Conservation (phyloP, 2,329 filamentous ascomycete species). For the Trichoderma sp. region DNA sequence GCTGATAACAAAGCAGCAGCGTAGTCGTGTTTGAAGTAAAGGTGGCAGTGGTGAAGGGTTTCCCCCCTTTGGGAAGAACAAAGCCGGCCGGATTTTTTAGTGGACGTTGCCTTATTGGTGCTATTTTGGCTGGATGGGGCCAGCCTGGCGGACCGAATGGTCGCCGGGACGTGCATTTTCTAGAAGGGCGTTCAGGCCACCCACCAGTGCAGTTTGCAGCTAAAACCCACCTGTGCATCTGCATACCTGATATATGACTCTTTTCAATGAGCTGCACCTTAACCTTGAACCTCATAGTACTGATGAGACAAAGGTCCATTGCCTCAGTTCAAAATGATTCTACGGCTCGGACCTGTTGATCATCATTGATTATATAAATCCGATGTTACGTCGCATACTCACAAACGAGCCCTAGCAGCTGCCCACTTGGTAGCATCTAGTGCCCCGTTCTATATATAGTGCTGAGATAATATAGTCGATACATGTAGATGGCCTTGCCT, state of each 20-base stretch:
- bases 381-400: background rate
- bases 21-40: background rate
- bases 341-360: background rate
- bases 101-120: constrained; percentile 11
- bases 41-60: background rate
- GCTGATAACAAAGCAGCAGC: background rate
- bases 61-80: background rate
- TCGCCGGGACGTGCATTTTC: background rate
- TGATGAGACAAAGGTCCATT: background rate
- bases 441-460: background rate
- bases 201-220: background rate
- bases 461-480: background rate
- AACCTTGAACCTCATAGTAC: background rate
- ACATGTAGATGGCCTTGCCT: background rate
- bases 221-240: background rate
- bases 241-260: background rate
- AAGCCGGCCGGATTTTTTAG: background rate
- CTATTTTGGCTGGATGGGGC: background rate
- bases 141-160: background rate
- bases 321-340: background rate
- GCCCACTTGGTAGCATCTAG: background rate
- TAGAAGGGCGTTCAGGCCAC: constrained; percentile 5
- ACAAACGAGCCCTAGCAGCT: background rate
- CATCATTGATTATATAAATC: background rate
- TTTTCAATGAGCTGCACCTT: background rate